Evolutionary conservation across 305 asterid species (phyloP).

Genomic region (Solanum aculeatissimum): DNA sequence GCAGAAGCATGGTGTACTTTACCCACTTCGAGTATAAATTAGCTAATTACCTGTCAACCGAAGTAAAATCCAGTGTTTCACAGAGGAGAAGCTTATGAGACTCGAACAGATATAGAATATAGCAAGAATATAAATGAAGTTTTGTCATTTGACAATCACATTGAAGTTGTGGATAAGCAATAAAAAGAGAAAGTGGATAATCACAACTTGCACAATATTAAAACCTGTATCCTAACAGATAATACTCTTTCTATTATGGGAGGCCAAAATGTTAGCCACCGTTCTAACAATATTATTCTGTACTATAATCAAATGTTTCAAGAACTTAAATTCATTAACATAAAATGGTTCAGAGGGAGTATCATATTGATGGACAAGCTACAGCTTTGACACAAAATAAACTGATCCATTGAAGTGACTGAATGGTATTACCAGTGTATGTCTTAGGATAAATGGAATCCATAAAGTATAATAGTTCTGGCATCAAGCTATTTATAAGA

Average conservation of each 20-base stretch:
- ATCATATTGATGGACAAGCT: background rate
- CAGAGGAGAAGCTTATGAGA: background rate
- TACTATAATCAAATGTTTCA: background rate
- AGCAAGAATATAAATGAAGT: background rate
- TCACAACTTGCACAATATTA: background rate
- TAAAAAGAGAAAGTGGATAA: background rate
- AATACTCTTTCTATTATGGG: background rate
- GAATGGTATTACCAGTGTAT: background rate
- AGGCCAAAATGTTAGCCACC: background rate
- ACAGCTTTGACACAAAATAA: background rate
- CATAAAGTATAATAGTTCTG: background rate
- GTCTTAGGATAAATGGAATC: background rate
- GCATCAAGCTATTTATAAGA: background rate
- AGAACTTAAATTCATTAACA: background rate
- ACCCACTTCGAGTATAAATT: background rate
- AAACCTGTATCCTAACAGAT: background rate
- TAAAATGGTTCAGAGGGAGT: background rate
- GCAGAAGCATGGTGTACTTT: constrained; percentile 16
- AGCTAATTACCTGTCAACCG: constrained; percentile 1
- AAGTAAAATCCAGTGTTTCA: background rate
- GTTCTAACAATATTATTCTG: background rate
- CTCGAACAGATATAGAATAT: background rate
- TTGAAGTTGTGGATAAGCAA: background rate
- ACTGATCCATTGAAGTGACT: background rate
- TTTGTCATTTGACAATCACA: background rate